A percentile compares a stretch with the other conserved stretches of the same genome.
Evolutionary conservation across 176 grass and related monocot species (phyloP).

Genomic region (Panicum miliaceum): DNA sequence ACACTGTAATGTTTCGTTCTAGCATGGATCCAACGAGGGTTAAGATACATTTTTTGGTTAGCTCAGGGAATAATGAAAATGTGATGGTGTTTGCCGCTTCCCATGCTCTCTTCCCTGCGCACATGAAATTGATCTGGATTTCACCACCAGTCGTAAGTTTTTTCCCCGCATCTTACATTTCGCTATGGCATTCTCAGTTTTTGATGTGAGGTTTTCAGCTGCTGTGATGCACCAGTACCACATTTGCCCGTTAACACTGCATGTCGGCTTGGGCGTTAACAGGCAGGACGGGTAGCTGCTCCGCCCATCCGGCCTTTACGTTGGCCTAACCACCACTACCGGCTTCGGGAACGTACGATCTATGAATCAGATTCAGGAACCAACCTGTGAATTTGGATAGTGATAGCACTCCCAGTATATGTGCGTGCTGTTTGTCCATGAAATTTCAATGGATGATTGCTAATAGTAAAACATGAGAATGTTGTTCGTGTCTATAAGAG

Average conservation of each 20-base stretch:
- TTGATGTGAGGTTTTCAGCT: neutral
- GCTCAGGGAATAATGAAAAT: constrained; percentile 33
- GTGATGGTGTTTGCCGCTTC: neutral
- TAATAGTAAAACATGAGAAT: neutral
- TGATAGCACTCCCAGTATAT: neutral
- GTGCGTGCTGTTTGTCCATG: neutral
- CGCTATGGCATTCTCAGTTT: neutral
- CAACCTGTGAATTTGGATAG: neutral
- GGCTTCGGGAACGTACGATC: too few species aligned
- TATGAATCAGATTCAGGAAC: too few species aligned
- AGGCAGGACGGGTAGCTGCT: too few species aligned
- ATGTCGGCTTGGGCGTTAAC: too few species aligned
- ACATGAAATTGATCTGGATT: neutral
- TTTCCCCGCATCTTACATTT: neutral
- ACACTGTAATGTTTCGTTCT: neutral
- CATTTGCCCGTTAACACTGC: too few species aligned
- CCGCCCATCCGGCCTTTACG: too few species aligned
- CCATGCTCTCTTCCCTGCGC: neutral
- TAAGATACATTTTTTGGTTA: constrained; percentile 12
- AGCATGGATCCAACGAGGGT: constrained; percentile 10
- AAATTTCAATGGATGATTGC: neutral
- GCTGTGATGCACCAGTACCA: too few species aligned
- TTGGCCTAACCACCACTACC: too few species aligned
- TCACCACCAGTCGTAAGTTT: neutral
- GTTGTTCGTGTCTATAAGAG: neutral